Evolutionary conservation across 345 rosid species (phyloP).

Genomic region (Hypericum perforatum): DNA sequence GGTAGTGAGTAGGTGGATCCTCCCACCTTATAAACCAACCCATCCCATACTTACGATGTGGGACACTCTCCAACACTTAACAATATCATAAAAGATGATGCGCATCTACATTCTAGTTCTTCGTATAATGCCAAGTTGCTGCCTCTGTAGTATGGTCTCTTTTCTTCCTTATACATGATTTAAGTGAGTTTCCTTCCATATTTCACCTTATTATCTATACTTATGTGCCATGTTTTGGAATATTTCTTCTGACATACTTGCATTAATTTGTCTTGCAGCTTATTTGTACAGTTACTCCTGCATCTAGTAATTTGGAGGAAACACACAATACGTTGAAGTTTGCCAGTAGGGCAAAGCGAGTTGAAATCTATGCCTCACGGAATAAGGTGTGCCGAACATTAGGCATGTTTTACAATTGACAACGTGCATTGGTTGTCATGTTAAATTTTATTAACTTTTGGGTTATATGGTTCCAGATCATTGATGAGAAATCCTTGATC

Average conservation of each 20-base stretch:
- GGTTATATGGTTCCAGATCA: constrained; percentile 47
- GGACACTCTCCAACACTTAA: too few species aligned
- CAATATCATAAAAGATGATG: too few species aligned
- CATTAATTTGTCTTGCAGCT: constrained; percentile 42
- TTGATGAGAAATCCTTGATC: constrained; percentile 94
- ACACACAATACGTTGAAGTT: constrained; percentile 98
- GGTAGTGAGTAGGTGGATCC: too few species aligned
- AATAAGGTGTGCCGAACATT: constrained; percentile 55
- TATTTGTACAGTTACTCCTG: constrained; percentile 97
- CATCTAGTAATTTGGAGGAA: constrained; percentile 95
- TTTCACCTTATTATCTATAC: neutral
- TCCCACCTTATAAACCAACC: too few species aligned
- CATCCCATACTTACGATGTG: too few species aligned
- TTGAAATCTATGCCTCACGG: constrained; percentile 92
- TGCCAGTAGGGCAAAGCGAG: constrained; percentile 95
- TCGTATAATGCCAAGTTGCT: too few species aligned
- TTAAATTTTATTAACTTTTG: constrained; percentile 14
- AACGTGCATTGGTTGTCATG: neutral
- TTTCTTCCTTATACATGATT: too few species aligned
- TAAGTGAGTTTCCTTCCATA: neutral
- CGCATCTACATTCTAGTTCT: too few species aligned
- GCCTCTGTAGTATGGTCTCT: too few species aligned
- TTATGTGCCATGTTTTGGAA: neutral
- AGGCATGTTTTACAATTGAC: constrained; percentile 2
- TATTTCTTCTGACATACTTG: constrained; percentile 9